Base-by-base conservation (phyloP, 768 basidiomycete genomes). In the Boletus pseudo-olivaceus region DNA sequence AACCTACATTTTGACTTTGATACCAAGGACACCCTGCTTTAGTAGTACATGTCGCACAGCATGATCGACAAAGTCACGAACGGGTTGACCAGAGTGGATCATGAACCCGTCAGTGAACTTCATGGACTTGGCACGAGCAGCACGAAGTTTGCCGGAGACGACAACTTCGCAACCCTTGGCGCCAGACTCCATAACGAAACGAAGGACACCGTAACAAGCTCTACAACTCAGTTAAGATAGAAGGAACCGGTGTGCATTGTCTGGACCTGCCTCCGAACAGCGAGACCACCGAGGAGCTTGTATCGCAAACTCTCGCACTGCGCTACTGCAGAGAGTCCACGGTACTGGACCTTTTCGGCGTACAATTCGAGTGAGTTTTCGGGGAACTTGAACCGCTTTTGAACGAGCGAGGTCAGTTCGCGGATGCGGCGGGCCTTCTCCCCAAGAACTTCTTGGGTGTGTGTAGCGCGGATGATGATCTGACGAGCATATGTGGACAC, bases 91-190 rank as follows among this genome's bases (percentile, higher is more conserved):
- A 59, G 96, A 97, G 82, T 93, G 91, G 68, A 93, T 91, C 91
- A 93, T 93, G 88, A 98, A 98, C 51, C 97, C 97, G 68, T 99
- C 97, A 70, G 95, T 98, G 80, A 99, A 98, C 77, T 99, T 99
- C 97, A 99, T 99, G 19, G 93, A 91, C 78, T 99, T 99, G 68
- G 97, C 97, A 82, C 96, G 94, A 62, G 97, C 97, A 62, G 96
- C 97, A 72, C 97, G 93, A 70, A 99, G 93, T 77, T 99, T 99
- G 72, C 97, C 97, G 60, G 96, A 98, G 61, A 99, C 95, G 70
- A 98, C 93, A 60, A 99, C 97, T 76, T 99, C 97, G 71, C 95
- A 98, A 74, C 97, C 97, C 79, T 99, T 99, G 63, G 97, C 97
- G 65, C 92, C 92, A 55, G 96, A 98, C 78, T 99, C 97, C 97